Evolutionary conservation across 306 rosid species (phyloP).

Genomic region (Vigna angularis): DNA sequence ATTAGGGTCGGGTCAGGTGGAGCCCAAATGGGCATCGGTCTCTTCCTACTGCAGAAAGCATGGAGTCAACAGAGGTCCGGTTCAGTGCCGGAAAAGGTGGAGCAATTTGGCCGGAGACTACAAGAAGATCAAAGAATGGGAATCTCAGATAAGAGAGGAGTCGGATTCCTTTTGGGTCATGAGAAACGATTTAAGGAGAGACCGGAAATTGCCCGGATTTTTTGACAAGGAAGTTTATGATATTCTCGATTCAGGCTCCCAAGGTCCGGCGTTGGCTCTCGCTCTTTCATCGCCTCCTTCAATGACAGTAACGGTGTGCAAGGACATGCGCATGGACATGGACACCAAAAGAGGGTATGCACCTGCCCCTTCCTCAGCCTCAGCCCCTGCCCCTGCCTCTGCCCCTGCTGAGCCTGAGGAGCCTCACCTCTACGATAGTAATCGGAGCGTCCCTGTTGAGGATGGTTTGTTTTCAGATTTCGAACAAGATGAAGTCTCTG

Average conservation of each 20-base stretch:
- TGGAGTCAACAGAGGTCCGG: conserved; percentile 85
- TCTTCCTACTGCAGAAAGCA: conserved; percentile 75
- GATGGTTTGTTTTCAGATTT: conserved; percentile 79
- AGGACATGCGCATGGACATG: neutral
- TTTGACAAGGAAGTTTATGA: conserved; percentile 86
- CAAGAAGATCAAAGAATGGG: conserved; percentile 89
- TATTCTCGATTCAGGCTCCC: conserved; percentile 69
- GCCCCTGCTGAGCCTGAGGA: conserved; percentile 42
- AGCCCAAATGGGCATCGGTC: conserved; percentile 87
- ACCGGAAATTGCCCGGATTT: conserved; percentile 78
- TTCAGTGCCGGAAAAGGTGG: conserved; percentile 92
- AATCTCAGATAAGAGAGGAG: conserved; percentile 66
- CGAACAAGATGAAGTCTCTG: conserved; percentile 68
- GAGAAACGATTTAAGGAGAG: conserved; percentile 83
- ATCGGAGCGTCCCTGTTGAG: conserved; percentile 58
- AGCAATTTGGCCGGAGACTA: conserved; percentile 85
- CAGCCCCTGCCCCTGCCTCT: neutral
- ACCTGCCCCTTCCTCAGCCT: neutral
- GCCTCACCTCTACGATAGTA: conserved; percentile 55
- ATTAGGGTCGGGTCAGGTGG: conserved; percentile 68
- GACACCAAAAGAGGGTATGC: neutral
- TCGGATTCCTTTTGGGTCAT: conserved; percentile 84
- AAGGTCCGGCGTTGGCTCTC: conserved; percentile 39
- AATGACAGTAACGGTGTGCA: neutral
- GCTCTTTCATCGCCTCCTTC: conserved; percentile 28